phyloP scores from a whole-genome alignment of 352 stramenopile species.

The Globisporangium paroecandrum region DNA sequence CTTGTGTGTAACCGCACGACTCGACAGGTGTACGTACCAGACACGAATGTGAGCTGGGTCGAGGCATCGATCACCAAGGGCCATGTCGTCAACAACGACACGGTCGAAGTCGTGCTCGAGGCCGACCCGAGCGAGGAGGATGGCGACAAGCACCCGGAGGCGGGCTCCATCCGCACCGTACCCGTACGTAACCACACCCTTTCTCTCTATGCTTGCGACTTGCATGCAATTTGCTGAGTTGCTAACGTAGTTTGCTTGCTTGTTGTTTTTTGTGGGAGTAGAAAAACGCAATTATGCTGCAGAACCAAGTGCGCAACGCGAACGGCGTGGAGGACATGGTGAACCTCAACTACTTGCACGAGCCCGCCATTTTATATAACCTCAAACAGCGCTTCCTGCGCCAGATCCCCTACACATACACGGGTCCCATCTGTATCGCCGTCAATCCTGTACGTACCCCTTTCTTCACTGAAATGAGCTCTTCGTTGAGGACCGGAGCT shows the following conservation, averaged over 20 bases:
- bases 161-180: slow-evolving; percentile 48
- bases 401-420: slow-evolving; percentile 95
- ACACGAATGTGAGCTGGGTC: slow-evolving; percentile 77
- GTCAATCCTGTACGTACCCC: slow-evolving; percentile 91
- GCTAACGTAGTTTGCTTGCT: slow-evolving; percentile 4
- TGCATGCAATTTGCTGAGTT: not conserved
- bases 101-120: slow-evolving; percentile 76
- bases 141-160: slow-evolving; percentile 53
- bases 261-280: slow-evolving; percentile 23
- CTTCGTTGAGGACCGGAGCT: not conserved
- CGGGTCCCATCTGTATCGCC: slow-evolving; percentile 96
- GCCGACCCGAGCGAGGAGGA: slow-evolving; percentile 70
- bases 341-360: slow-evolving; percentile 89
- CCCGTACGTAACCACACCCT: slow-evolving; percentile 25
- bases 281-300: slow-evolving; percentile 76
- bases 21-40: slow-evolving; percentile 77
- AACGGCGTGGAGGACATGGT: slow-evolving; percentile 85
- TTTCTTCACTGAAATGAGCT: not conserved
- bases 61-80: slow-evolving; percentile 81
- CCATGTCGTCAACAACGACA: slow-evolving; percentile 73
- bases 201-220: not conserved
- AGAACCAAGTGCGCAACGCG: slow-evolving; percentile 49
- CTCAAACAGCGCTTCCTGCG: slow-evolving; percentile 85
- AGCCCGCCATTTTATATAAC: slow-evolving; percentile 91
- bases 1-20: slow-evolving; percentile 21